Base-by-base conservation (phyloP, 2,329 filamentous ascomycete species). In the Colletotrichum coccodes region DNA sequence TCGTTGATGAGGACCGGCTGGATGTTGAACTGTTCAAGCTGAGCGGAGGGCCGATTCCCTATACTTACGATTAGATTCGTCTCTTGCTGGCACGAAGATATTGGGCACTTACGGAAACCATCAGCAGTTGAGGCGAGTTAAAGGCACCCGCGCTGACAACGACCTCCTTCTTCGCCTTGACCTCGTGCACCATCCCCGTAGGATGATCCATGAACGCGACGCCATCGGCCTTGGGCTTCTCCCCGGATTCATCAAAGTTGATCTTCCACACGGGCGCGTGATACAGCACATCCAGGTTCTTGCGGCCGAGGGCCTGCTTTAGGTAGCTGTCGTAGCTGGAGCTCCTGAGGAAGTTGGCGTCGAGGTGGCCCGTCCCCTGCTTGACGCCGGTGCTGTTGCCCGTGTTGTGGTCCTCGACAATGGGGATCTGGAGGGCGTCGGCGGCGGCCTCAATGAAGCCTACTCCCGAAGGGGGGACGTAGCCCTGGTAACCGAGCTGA, bases 341-440 rank as follows among this genome's bases (percentile, higher is more conserved):
- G 61, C 75, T 76, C 21, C 75, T 71, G 18, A 70, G 61, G 28
- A 74, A 63, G 7, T 68, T 64, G n/a, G 60, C 60, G 21, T 75
- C 73, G 9, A 76, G 59, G 6, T 74, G 73, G 3, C 73, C 75
- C 14, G 73, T 70, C 3, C 74, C 75, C 64, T 76, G 75, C 70
- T 76, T 76, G 18, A 76, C 71, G n/a, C 75, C 75, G 1, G 73
- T 72, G 60, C 73, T 72, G 28, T 74, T 75, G 12, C 74, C 74
- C 23, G 58, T 71, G 71, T 76, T 76, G 28, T 73, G 61, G 36
- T 76, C 75, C 28, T 73, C 21, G 42, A 76, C 72, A 32, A 76
- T 72, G 18, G 70, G 75, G 8, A 73, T 72, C 53, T 62, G 70
- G 18, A 69, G 59, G 5, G 72, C 72, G 23, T 72, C 72, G 50